These are phyloP conservation scores for Phytopythium ostracodes DNA, from an alignment of 352 stramenopile species.

Conservation along the genomic window DNA sequence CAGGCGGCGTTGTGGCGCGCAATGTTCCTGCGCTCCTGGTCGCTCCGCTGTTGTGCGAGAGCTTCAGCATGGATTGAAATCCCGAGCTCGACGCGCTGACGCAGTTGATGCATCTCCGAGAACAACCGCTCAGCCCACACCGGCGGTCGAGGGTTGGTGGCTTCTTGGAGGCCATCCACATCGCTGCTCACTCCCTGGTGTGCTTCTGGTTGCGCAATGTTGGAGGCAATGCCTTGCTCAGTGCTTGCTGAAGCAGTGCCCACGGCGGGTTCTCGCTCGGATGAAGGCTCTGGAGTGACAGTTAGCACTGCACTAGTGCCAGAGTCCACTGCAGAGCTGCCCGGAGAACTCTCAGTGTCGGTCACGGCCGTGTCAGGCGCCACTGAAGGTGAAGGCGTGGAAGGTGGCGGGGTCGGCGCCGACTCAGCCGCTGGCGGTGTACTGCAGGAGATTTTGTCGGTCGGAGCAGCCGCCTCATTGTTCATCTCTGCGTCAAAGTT, in stretches of 20 bases:
- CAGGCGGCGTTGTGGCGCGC: not conserved
- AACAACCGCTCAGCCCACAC: not conserved
- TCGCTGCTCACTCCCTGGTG: not conserved
- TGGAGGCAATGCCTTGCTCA: not conserved
- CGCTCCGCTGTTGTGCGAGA: not conserved
- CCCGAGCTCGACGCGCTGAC: not conserved
- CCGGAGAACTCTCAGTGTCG: not conserved
- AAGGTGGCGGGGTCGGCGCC: no score
- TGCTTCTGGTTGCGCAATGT: not conserved
- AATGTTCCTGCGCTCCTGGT: not conserved
- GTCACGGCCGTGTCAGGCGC: not conserved
- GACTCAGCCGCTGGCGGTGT: no score
- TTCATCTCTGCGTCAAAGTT: not conserved
- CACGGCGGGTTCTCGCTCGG: not conserved
- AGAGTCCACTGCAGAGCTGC: not conserved
- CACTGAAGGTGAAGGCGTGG: no score
- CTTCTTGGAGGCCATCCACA: not conserved
- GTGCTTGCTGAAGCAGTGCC: not conserved
- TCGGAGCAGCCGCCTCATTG: no score
- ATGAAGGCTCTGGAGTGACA: not conserved
- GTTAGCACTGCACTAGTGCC: no score
- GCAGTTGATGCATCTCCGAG: not conserved
- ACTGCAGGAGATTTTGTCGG: no score
- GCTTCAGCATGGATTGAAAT: not conserved
- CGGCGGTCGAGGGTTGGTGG: no score